Evolutionary conservation across 768 basidiomycete genomes (phyloP), one percentile per base, ranked within the genome.

Genomic region (Thelephora aurantiotincta): DNA sequence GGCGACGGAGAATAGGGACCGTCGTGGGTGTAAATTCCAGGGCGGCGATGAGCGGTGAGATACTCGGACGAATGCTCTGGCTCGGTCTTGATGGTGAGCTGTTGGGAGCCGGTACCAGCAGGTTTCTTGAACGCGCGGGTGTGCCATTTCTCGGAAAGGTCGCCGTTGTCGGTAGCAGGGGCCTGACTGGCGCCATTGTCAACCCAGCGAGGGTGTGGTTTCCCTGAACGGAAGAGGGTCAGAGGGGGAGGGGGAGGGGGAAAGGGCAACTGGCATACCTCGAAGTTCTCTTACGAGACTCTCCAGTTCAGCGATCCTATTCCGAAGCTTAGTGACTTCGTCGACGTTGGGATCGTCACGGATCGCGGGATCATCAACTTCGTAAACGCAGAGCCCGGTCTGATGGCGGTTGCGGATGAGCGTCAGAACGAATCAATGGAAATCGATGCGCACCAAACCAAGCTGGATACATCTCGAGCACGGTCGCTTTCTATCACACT

Each of bases 381-480:
- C 91, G 55, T 94, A 94, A 0, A 94, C 89, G 61, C 91, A 94
- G 14, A 93, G 82, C 45, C 91, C 91, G 18, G 91, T 93, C 86
- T 90, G 38, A 3, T 38, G 55, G 16, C 47, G 49, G 19, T 30
- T 13, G 43, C 18, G 44, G 22, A 19, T 26, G 19, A 46, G 38
- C 18, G 30, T 33, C 12, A 6, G 33, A 14, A 47, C n/a, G 16
- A 33, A 53, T 30, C 6, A 12, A 44, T n/a, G 16, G 44, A 36
- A 38, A 33, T 19, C 34, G 20, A 38, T 16, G 52, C 58, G 51
- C 66, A 89, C 89, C 63, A 93, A 65, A 48, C 89, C 88, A 18
- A 92, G 75, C 53, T 91, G 85, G 49, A 91, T 92, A 64, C 89
- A 93, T 44, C 89, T 72, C 57, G 84, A 81, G 65, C 91, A 94